Conservation (phyloP, 345 rosid species). For the Acer saccharum region DNA sequence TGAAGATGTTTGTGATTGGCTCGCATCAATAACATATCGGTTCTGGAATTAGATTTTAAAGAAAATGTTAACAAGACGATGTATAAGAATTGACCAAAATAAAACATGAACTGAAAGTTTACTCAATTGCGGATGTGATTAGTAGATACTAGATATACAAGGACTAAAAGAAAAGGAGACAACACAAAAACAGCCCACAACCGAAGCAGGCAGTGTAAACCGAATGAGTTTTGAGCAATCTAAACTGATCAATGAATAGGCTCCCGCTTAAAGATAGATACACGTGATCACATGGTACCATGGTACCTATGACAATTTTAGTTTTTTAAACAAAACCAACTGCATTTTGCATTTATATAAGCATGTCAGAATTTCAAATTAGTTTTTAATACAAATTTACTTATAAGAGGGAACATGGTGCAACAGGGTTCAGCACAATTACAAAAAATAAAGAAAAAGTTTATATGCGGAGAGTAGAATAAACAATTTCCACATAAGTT, state of each 20-base stretch:
- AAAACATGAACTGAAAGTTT: background rate
- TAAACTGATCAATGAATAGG: background rate
- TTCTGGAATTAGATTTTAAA: conserved; percentile 35
- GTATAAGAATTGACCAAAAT: background rate
- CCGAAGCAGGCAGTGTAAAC: conserved; percentile 15
- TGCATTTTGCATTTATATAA: too few species aligned
- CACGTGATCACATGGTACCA: background rate
- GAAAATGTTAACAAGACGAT: conserved; percentile 9
- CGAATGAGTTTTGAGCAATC: background rate
- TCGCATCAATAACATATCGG: conserved; percentile 60
- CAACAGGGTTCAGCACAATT: too few species aligned
- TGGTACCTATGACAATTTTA: too few species aligned
- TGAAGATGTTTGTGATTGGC: conserved; percentile 58
- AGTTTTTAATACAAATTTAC: too few species aligned
- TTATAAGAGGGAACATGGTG: too few species aligned
- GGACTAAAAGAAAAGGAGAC: background rate
- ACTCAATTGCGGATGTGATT: background rate
- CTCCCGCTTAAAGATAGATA: background rate
- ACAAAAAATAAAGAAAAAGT: too few species aligned
- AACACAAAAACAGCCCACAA: conserved; percentile 1
- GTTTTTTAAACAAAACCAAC: too few species aligned
- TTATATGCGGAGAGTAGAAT: too few species aligned
- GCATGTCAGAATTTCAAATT: too few species aligned
- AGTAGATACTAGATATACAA: conserved; percentile 1
- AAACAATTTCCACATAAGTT: too few species aligned